Conservation (phyloP, 2,329 filamentous ascomycete species). For the Tolypocladium amazonense region DNA sequence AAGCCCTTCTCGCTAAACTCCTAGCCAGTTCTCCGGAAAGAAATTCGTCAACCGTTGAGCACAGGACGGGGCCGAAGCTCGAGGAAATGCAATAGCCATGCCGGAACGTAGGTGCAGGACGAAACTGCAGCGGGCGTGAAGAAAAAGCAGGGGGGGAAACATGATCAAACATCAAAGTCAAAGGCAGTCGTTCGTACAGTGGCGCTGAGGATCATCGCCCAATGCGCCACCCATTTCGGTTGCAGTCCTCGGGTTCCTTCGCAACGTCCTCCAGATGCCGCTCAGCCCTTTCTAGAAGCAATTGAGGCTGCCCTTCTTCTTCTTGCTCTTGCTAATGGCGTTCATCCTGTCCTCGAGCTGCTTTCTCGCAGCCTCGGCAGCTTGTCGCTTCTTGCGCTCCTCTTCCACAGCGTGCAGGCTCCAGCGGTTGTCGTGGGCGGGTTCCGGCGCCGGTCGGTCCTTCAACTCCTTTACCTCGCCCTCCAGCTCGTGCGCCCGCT, state of each 20-base stretch:
- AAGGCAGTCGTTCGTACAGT: background rate
- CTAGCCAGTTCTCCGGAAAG: background rate
- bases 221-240: background rate
- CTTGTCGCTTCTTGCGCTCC: slow-evolving; percentile 83
- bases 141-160: background rate
- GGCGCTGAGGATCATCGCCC: background rate
- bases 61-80: background rate
- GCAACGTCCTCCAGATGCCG: slow-evolving; percentile 6
- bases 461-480: slow-evolving; percentile 57
- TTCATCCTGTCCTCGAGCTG: slow-evolving; percentile 95
- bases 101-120: background rate
- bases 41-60: background rate
- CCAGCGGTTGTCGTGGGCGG: slow-evolving; percentile 47
- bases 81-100: background rate
- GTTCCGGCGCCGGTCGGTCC: slow-evolving; percentile 33
- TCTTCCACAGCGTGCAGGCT: slow-evolving; percentile 89
- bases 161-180: background rate
- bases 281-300: slow-evolving; percentile 61
- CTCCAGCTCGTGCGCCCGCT: slow-evolving; percentile 70
- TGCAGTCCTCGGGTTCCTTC: background rate
- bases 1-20: background rate
- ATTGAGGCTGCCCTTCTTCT: slow-evolving; percentile 92
- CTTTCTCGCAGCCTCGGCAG: slow-evolving; percentile 78
- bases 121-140: background rate
- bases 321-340: slow-evolving; percentile 77